Evolutionary conservation across 1,284 basidiomycete genomes (phyloP).

Genomic region (Leccinum ambiguum): DNA sequence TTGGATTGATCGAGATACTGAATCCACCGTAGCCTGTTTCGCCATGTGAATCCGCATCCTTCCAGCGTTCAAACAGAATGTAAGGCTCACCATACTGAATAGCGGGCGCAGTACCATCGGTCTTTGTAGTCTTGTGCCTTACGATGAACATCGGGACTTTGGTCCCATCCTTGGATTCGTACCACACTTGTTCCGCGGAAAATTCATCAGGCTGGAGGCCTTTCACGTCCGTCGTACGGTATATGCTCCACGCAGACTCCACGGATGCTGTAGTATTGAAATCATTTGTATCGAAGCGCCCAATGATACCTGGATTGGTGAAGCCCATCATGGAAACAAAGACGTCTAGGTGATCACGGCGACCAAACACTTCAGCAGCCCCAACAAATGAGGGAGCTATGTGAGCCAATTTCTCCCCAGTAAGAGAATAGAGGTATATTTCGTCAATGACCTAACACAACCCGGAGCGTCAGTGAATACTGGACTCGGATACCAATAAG

Average conservation of each 20-base stretch:
- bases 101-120: conserved; percentile 78
- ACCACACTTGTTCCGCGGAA: conserved; percentile 76
- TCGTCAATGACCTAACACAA: conserved; percentile 72
- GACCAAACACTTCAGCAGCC: conserved; percentile 53
- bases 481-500: background rate
- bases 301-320: conserved; percentile 71
- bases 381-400: conserved; percentile 75
- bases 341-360: conserved; percentile 61
- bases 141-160: conserved; percentile 88
- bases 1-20: conserved; percentile 68
- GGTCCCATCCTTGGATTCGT: conserved; percentile 78
- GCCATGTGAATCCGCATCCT: conserved; percentile 4
- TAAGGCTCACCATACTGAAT: conserved; percentile 69
- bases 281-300: conserved; percentile 57
- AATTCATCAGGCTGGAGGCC: conserved; percentile 76
- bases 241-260: conserved; percentile 57
- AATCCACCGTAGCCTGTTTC: conserved; percentile 75
- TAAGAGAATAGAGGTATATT: conserved; percentile 70
- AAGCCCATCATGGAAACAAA: conserved; percentile 73
- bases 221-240: conserved; percentile 59
- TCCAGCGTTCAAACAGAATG: background rate
- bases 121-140: conserved; percentile 66
- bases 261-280: conserved; percentile 35
- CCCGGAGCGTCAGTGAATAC: conserved; percentile 16
- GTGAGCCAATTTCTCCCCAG: conserved; percentile 56